Evolutionary conservation across 768 basidiomycete genomes (phyloP), one percentile per base, ranked within the genome.

Genomic region (Amyloporia xantha): DNA sequence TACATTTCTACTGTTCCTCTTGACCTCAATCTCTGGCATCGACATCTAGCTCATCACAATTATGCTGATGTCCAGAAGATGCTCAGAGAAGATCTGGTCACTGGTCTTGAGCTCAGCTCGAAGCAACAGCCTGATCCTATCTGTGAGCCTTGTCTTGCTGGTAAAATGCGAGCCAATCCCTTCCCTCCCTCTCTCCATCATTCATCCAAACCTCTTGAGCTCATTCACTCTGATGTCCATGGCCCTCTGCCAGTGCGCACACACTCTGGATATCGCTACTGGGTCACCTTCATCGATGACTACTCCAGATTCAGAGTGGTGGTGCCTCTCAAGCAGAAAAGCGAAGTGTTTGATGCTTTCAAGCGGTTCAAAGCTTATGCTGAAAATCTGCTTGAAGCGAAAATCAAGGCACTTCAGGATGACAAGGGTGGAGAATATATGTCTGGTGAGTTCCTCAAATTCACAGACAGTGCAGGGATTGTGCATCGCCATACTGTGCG

Each of bases 331-430:
- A 46, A 43, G 4, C 30, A 19, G 13, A 66, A 67, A 51, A 52
- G 45, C 1, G 56, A 64, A 3, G 35, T 55, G 1, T 62, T 65
- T 25, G 45, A 41, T 4, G 55, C 54, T 0, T 67, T 67, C 49
- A 59, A 62, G 51, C 21, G 43, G 7, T 68, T 57, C 55, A 64
- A 68, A 30, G 59, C 64, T 9, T 60, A 50, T 41, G 59, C 60
- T 35, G 61, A 69, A 56, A 66, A 56, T 30, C 50, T 63, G 41
- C 51, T 27, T 2, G 52, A 51, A 33, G 5, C 20, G 1, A 45
- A 46, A 15, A 47, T 62, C 44, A 58, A 59, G 26, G 38, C 26
- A 1, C 44, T 64, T 10, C 24, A 53, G 15, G 58, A 60, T 47
- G 60, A 62, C 21, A 56, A 57, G 45, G 60, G 60, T 33, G 62